Base-by-base conservation (phyloP, 2,329 filamentous ascomycete genomes). In the Geosmithia morbida region DNA sequence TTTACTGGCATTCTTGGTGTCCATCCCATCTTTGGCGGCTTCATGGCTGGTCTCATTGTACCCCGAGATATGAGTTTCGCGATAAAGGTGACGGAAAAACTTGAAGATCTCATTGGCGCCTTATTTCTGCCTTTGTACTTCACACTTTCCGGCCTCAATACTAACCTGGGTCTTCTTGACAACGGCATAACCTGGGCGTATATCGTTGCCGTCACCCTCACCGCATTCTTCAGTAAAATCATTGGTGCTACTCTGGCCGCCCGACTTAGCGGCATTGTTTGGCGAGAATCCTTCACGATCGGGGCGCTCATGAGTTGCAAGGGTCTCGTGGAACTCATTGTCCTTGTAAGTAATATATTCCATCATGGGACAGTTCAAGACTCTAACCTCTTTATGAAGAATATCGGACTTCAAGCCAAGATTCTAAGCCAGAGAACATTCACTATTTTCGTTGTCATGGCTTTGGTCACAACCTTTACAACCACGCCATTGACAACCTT, bases 401-500 rank as follows among this genome's bases (percentile, higher is more conserved):
- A 79, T 54, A 77, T 97, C 55, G 87, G 88, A 43, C 71, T 89
- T 2, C 81, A 90, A 66, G 87, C 88, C 18, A 79, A 78, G 37
- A 94, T 94, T 51, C 70, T 95, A 17, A 89, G 84, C 49, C 74
- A 73, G 0, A 72, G 85, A 16, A 94, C 87, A 0, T 95, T 95
- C 57, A 94, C 88, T 46, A 94, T 95, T 48, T 94, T 95, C 55
- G 87, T 95, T 19, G 85, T 95, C 57, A 95, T 95, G 88, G 88
- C 88, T 8, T 69, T 94, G 2, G 70, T 94, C 30, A 94, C 87
- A 0, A 95, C 88, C 0, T 87, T 95, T 49, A 66, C 79, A 0
- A 94, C 88, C 0, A 89, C 88, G 0, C 88, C 88, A 0, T 65
- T 94, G 41, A 85, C 83, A 1, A 72, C 77, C 13, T 70, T 68